phyloP scores from a whole-genome alignment of 345 rosid species.

The Acer negundo region DNA sequence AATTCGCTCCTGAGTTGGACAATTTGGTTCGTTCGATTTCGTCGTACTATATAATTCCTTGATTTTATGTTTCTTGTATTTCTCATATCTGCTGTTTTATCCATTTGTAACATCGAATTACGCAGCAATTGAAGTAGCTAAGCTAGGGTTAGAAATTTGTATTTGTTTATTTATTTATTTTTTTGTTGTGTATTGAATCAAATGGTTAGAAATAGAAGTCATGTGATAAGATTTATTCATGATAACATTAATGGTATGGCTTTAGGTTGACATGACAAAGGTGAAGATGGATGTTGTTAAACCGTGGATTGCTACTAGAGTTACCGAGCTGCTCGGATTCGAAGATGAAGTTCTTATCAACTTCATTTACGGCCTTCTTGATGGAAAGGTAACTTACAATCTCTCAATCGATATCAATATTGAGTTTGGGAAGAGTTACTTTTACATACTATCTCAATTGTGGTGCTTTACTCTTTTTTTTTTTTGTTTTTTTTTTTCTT shows the following conservation, averaged over 20 bases:
- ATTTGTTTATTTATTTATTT: too few relatives aligned
- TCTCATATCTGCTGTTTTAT: not conserved
- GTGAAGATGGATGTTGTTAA: conserved; percentile 94
- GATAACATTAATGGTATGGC: not conserved
- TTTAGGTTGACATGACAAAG: conserved; percentile 79
- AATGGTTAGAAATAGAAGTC: too few relatives aligned
- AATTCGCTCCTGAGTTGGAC: conserved; percentile 85
- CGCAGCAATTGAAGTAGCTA: not conserved
- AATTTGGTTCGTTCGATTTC: conserved; percentile 64
- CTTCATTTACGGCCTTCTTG: conserved; percentile 92
- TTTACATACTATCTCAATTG: not conserved
- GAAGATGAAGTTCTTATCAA: conserved; percentile 98
- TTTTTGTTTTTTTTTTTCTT: not conserved
- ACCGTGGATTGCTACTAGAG: conserved; percentile 95
- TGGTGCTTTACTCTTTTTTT: not conserved
- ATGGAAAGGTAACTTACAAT: conserved; percentile 62
- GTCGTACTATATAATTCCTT: not conserved
- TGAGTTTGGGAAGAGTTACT: not conserved
- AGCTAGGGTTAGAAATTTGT: not conserved
- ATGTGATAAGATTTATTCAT: not conserved
- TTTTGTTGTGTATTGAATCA: too few relatives aligned
- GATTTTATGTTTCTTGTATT: not conserved
- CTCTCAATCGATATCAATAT: too few relatives aligned
- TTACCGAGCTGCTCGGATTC: conserved; percentile 92
- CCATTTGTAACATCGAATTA: too few relatives aligned